Conservation (phyloP, 108 stramenopile species). For the Chaetoceros tenuissimus region DNA sequence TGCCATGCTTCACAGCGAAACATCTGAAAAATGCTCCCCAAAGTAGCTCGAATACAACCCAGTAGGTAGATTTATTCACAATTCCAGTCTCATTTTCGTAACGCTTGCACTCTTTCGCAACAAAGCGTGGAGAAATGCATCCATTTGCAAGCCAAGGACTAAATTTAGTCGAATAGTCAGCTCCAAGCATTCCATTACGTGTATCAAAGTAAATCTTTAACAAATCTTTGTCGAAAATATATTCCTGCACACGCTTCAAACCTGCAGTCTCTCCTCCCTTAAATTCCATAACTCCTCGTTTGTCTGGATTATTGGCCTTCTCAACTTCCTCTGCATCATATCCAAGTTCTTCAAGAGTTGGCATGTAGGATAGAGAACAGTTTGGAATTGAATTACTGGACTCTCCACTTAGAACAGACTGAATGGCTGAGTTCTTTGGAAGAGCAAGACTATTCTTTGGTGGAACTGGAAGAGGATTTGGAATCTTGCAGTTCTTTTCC, state of each 20-base stretch:
- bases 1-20: constrained; percentile 83
- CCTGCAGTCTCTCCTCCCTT: constrained; percentile 90
- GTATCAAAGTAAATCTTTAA: constrained; percentile 89
- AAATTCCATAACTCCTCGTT: constrained; percentile 71
- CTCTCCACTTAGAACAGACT: background rate
- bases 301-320: constrained; percentile 31
- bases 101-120: constrained; percentile 63
- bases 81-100: constrained; percentile 81
- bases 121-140: constrained; percentile 78
- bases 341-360: constrained; percentile 61
- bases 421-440: background rate
- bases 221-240: constrained; percentile 87
- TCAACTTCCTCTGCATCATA: constrained; percentile 55
- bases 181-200: constrained; percentile 95
- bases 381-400: constrained; percentile 7
- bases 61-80: constrained; percentile 93
- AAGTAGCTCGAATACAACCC: constrained; percentile 93
- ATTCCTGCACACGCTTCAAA: constrained; percentile 74
- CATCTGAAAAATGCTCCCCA: constrained; percentile 97
- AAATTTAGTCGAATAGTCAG: constrained; percentile 91
- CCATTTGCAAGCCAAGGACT: constrained; percentile 94
- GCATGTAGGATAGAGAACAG: constrained; percentile 35
- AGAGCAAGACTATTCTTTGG: constrained; percentile 27
- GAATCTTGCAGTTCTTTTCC: constrained; percentile 66
- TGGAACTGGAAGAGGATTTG: constrained; percentile 52